Percentiles rank a stretch among this genome's conserved stretches.
Conservation (phyloP, 2,329 filamentous ascomycete species). For the Magnaporthiopsis incrustans region DNA sequence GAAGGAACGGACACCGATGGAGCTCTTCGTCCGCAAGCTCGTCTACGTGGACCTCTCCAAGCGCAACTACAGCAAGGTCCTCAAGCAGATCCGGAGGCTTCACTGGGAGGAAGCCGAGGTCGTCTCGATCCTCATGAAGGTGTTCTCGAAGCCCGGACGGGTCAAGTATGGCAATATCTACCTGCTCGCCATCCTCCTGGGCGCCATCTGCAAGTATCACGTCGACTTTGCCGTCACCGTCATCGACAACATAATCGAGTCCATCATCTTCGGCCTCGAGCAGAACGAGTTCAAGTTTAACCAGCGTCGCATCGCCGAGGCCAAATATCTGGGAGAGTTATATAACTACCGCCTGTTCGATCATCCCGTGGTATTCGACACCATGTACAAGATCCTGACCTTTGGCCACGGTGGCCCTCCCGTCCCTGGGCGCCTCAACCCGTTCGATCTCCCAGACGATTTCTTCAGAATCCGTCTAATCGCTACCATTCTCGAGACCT, state of each 20-base stretch:
- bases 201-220: constrained; percentile 85
- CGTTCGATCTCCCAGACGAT: constrained; percentile 83
- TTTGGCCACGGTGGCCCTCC: constrained; percentile 87
- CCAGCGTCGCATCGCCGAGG: constrained; percentile 86
- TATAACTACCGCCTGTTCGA: constrained; percentile 98
- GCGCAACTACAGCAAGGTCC: constrained; percentile 84
- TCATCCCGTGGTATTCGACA: constrained; percentile 90
- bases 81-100: constrained; percentile 89
- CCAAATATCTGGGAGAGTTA: constrained; percentile 91
- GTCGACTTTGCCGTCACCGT: constrained; percentile 84
- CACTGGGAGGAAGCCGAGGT: constrained; percentile 91
- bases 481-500: constrained; percentile 85
- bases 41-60: constrained; percentile 92
- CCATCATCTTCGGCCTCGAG: constrained; percentile 80
- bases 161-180: constrained; percentile 98
- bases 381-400: constrained; percentile 86
- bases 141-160: constrained; percentile 93
- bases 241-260: constrained; percentile 86
- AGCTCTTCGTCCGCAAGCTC: constrained; percentile 86
- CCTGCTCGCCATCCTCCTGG: constrained; percentile 80
- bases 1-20: constrained; percentile 89
- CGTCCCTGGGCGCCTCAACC: constrained; percentile 65
- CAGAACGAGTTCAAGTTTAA: constrained; percentile 97
- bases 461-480: constrained; percentile 92
- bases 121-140: constrained; percentile 58